Percentiles rank a stretch among this genome's conserved stretches.
Evolutionary conservation across 176 grass and related monocot genomes (phyloP).

Genomic region (Bonia amplexicaulis): DNA sequence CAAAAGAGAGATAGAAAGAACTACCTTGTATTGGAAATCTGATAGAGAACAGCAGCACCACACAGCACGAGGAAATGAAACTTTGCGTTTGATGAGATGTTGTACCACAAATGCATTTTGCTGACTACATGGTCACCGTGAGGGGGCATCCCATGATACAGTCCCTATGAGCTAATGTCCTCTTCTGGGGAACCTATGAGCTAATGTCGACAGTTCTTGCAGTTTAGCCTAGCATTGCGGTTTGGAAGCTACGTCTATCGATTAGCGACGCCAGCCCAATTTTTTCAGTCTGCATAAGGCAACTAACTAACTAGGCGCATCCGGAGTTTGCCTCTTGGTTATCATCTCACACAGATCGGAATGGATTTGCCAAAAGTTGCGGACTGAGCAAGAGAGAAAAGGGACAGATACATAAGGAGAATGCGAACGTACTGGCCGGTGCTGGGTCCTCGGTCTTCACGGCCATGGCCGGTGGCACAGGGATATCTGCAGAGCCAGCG

Average conservation of each 20-base stretch:
- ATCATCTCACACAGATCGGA: not conserved
- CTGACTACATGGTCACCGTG: no score
- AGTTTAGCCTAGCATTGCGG: not conserved
- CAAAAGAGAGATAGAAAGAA: not conserved
- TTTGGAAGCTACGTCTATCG: not conserved
- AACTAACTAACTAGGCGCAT: not conserved
- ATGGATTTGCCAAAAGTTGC: not conserved
- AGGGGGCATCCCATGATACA: not conserved
- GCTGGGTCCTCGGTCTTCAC: conserved; percentile 64
- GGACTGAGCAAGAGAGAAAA: not conserved
- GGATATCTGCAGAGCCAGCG: conserved; percentile 47
- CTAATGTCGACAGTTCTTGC: not conserved
- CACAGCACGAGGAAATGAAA: not conserved
- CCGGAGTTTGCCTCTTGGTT: not conserved
- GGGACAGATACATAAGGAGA: not conserved
- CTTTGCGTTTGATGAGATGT: not conserved
- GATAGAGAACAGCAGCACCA: not conserved
- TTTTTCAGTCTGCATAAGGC: not conserved
- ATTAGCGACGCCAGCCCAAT: not conserved
- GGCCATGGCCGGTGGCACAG: conserved; percentile 62
- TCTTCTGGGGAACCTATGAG: not conserved
- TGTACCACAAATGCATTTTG: not conserved
- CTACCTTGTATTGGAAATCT: not conserved
- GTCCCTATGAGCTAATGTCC: not conserved
- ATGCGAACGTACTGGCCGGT: conserved; percentile 47